Evolutionary conservation across 2,329 filamentous ascomycete genomes (phyloP).

Genomic region (Chrysosphaeria jannelii): DNA sequence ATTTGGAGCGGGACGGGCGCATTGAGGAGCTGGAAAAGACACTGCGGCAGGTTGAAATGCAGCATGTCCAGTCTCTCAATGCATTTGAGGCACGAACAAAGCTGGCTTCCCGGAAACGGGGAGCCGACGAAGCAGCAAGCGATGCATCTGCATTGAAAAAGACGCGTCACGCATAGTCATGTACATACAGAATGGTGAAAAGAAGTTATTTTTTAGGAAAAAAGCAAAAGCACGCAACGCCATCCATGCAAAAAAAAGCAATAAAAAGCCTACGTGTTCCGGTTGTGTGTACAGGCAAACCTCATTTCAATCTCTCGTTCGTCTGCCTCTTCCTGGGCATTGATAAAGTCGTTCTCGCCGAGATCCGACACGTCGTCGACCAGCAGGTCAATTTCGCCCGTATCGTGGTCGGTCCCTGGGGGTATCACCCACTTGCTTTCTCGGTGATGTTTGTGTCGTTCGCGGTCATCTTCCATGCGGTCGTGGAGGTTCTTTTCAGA

Average conservation of each 20-base stretch:
- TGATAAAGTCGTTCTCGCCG: conserved; percentile 58
- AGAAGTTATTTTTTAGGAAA: too few species aligned
- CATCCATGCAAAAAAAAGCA: conserved; percentile 3
- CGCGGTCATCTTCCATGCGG: conserved; percentile 84
- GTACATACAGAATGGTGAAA: too few species aligned
- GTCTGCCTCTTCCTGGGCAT: conserved; percentile 40
- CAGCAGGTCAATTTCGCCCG: conserved; percentile 47
- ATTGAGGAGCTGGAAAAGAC: conserved; percentile 44
- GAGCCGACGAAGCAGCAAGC: too few species aligned
- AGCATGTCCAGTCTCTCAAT: conserved; percentile 36
- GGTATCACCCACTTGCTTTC: conserved; percentile 85
- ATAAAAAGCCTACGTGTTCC: too few species aligned
- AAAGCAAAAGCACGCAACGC: conserved; percentile 2
- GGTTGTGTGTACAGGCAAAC: conserved; percentile 13
- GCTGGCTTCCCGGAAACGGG: conserved; percentile 3
- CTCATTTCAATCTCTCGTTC: conserved; percentile 13
- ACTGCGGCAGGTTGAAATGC: conserved; percentile 34
- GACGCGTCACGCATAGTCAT: too few species aligned
- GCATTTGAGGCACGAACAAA: conserved; percentile 13
- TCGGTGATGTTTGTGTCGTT: conserved; percentile 69
- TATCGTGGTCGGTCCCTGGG: conserved; percentile 25
- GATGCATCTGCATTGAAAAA: too few species aligned
- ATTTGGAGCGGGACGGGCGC: conserved; percentile 36
- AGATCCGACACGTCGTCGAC: conserved; percentile 74
- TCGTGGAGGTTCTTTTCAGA: conserved; percentile 84